Conservation (phyloP, 306 rosid species). For the Trifolium subterraneum region DNA sequence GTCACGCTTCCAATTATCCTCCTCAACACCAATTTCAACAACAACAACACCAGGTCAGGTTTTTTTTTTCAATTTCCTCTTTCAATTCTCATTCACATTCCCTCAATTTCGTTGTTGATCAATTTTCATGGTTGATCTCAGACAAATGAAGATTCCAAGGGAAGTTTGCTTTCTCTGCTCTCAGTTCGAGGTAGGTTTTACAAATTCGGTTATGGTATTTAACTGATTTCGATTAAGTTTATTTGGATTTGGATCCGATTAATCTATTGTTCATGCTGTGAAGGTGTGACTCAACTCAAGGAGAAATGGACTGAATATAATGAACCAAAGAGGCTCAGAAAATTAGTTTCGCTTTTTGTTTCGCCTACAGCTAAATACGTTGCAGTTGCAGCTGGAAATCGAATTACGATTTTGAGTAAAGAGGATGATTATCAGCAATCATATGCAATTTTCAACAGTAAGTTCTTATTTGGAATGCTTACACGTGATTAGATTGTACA, state of each 20-base stretch:
- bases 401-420: conserved; percentile 73
- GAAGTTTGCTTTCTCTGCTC: conserved; percentile 59
- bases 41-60: conserved; percentile 30
- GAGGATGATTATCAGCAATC: conserved; percentile 77
- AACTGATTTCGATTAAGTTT: conserved; percentile 13
- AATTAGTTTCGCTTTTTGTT: conserved; percentile 66
- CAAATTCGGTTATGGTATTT: neutral
- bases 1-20: conserved; percentile 75
- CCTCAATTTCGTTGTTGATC: neutral
- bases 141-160: conserved; percentile 54
- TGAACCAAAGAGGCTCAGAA: conserved; percentile 65
- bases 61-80: conserved; percentile 31
- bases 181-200: conserved; percentile 65
- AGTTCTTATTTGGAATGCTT: conserved; percentile 26
- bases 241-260: conserved; percentile 33
- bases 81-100: conserved; percentile 26
- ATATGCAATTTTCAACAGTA: conserved; percentile 73
- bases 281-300: conserved; percentile 73
- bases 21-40: conserved; percentile 48
- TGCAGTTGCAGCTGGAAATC: conserved; percentile 91
- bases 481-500: neutral
- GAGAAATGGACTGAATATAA: conserved; percentile 73
- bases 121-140: conserved; percentile 23
- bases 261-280: conserved; percentile 26
- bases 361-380: conserved; percentile 76